These are phyloP conservation scores for Hura crepitans DNA, from an alignment of 441 rosid genomes.

Conservation along the genomic window DNA sequence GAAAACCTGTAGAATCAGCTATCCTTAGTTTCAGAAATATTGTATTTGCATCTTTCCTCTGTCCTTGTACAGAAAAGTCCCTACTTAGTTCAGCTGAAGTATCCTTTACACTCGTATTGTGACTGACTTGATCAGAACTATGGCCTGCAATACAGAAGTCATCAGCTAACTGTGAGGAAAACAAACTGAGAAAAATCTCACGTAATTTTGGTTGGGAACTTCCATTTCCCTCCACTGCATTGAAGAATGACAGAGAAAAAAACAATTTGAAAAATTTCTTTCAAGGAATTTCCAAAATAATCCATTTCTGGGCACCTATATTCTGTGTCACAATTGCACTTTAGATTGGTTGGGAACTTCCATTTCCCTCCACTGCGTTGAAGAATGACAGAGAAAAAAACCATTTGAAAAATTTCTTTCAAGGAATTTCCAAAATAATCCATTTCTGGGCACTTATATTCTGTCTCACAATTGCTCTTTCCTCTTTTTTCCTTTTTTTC, in stretches of 20 bases:
- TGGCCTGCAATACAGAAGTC: conserved; percentile 37
- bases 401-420: not conserved
- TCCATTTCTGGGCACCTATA: not conserved
- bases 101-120: conserved; percentile 25
- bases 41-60: conserved; percentile 64
- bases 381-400: not conserved
- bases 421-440: not conserved
- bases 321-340: not conserved
- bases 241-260: not conserved
- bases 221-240: not conserved
- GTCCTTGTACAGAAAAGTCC: conserved; percentile 74
- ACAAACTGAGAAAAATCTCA: not conserved
- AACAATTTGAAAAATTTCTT: not conserved
- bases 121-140: conserved; percentile 26
- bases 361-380: not conserved
- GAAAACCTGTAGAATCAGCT: conserved; percentile 65
- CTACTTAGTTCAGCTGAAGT: conserved; percentile 35
- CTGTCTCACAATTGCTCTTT: not conserved
- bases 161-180: not conserved
- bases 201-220: not conserved
- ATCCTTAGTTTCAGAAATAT: conserved; percentile 80
- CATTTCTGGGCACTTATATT: not conserved
- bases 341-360: not conserved
- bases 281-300: not conserved
- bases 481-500: too few relatives aligned